These are phyloP conservation scores for Phytophthora pluvialis DNA, from an alignment of 352 stramenopile genomes.

Conservation along the genomic window DNA sequence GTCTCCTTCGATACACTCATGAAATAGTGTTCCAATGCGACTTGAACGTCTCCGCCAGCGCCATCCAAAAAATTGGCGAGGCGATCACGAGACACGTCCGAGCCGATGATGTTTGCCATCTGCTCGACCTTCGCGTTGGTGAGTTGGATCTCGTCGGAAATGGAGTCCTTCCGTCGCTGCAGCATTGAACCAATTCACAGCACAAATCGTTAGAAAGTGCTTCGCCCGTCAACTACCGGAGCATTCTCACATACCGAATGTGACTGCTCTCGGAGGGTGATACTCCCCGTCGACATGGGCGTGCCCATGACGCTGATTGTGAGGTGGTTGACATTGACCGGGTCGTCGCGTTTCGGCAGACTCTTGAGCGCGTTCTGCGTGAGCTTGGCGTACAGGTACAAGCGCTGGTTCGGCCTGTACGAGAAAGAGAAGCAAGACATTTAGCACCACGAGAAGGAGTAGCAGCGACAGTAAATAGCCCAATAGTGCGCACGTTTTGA, in stretches of 20 bases:
- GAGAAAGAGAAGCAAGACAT: conserved; percentile 5
- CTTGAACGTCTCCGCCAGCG: conserved; percentile 80
- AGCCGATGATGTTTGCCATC: conserved; percentile 82
- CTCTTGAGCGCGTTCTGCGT: conserved; percentile 80
- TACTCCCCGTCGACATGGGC: conserved; percentile 32
- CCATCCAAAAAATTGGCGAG: conserved; percentile 83
- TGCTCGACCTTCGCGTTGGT: conserved; percentile 86
- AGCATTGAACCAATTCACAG: conserved; percentile 9
- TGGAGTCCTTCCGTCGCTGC: conserved; percentile 53
- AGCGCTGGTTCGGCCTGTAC: conserved; percentile 56
- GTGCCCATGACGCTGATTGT: conserved; percentile 74
- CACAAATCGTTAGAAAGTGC: background rate
- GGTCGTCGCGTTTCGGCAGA: conserved; percentile 59
- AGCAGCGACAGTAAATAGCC: conserved; percentile 3
- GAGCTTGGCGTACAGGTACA: conserved; percentile 87
- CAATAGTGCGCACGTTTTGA: conserved; percentile 60
- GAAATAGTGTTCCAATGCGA: conserved; percentile 91
- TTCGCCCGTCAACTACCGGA: background rate
- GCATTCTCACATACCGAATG: conserved; percentile 30
- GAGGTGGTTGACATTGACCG: conserved; percentile 65
- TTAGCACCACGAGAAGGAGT: conserved; percentile 6
- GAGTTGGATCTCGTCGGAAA: conserved; percentile 71
- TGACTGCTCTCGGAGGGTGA: conserved; percentile 31
- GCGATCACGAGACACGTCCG: conserved; percentile 70
- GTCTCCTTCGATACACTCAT: conserved; percentile 74